Conservation (phyloP, 2,329 filamentous ascomycete species). For the Rhexocercosporidium sp. region DNA sequence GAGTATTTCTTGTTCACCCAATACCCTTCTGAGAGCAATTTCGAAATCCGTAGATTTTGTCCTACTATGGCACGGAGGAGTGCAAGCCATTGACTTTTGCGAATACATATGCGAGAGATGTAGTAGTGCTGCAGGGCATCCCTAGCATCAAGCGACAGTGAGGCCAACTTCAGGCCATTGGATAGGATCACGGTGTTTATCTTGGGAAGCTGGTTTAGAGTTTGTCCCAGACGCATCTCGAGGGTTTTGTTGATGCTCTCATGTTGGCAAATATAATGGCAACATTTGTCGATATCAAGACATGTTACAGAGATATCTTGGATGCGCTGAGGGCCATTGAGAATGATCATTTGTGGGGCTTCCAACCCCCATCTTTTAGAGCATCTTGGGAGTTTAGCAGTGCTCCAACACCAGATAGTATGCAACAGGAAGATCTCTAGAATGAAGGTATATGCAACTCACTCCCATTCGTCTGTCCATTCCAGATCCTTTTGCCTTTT, state of each 20-base stretch:
- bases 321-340: background rate
- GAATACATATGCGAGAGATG: background rate
- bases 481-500: background rate
- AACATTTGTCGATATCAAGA: background rate
- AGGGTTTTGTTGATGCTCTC: background rate
- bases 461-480: background rate
- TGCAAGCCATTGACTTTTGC: background rate
- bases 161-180: background rate
- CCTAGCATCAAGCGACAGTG: background rate
- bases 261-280: background rate
- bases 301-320: background rate
- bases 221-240: background rate
- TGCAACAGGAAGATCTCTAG: background rate
- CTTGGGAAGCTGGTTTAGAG: background rate
- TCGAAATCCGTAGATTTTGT: background rate
- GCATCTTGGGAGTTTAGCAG: background rate
- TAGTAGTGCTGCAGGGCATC: background rate
- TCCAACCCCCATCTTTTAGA: background rate
- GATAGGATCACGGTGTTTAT: background rate
- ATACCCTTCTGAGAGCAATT: background rate
- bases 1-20: background rate
- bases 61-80: background rate
- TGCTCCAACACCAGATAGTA: background rate
- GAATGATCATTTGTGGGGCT: no score
- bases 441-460: background rate